Percentiles rank a stretch among this genome's conserved stretches.
Conservation (phyloP, 2,329 filamentous ascomycete species). For the Exserohilum turcica region DNA sequence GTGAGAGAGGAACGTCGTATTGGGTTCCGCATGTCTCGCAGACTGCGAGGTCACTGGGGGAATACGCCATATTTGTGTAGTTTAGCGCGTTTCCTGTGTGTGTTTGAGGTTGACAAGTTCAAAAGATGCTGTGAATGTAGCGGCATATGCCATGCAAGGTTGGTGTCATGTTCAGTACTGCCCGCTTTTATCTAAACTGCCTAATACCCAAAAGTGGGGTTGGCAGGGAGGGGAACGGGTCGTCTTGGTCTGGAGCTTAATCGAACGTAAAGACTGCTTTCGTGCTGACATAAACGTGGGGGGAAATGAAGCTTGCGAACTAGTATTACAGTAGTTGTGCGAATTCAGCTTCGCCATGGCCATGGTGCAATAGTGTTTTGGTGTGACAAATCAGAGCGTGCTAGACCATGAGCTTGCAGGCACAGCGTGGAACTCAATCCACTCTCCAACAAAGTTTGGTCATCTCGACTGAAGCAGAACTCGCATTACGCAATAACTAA, state of each 20-base stretch:
- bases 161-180: slow-evolving; percentile 1
- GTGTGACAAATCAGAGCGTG: not conserved
- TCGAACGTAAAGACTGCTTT: not conserved
- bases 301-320: not conserved
- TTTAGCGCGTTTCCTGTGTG: not conserved
- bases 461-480: not conserved
- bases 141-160: not conserved
- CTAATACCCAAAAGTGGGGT: slow-evolving; percentile 17
- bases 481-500: not conserved
- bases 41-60: slow-evolving; percentile 57
- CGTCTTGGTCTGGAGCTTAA: not conserved
- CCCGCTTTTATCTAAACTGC: too few species aligned
- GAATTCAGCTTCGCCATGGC: not conserved
- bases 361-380: not conserved
- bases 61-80: slow-evolving; percentile 31
- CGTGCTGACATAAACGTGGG: not conserved
- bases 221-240: not conserved
- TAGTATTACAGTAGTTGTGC: not conserved
- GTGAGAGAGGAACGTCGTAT: slow-evolving; percentile 60
- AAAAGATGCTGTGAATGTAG: too few species aligned
- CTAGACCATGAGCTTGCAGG: not conserved
- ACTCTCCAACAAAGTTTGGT: not conserved
- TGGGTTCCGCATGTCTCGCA: slow-evolving; percentile 75
- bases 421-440: too few species aligned
- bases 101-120: too few species aligned